Base-by-base conservation (phyloP, 2,329 filamentous ascomycete species). In the Ophiostoma triangulosporum region DNA sequence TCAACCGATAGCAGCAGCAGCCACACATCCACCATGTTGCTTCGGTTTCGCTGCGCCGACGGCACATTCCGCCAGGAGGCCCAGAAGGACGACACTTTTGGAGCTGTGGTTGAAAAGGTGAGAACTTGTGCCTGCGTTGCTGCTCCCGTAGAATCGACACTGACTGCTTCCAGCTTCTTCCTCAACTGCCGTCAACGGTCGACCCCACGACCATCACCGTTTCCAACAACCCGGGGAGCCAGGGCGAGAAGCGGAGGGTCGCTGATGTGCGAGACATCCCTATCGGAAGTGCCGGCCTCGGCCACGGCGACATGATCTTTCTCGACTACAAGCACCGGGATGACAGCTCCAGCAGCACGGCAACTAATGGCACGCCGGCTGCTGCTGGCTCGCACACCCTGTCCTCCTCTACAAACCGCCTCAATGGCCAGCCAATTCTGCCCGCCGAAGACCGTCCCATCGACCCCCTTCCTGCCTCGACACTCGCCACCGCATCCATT, bases 241-340 rank as follows among this genome's bases (percentile, higher is more conserved):
- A 51, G 15, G 76, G 73, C 45, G 78, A 84, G 60, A 73, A 72
- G 15, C 82, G 81, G 64, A 67, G 67, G 12, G 66, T 85, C n/a
- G 68, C 63, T 11, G 80, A 84, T 26, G 78, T 85, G 52, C 67
- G 72, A 40, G 70, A 68, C 59, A 74, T 76, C 64, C 71, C 74
- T 62, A 65, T 85, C 54, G 71, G 71, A 40, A 74, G 80, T 62
- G 77, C 83, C 54, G 80, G 80, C 3, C 66, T 85, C 33, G 77
- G 86, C 58, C 88, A 98, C 65, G 93, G 93, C 58, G 89, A 95
- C 64, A 81, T 95, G 64, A 80, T 98, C 59, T 98, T 89, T 68
- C 73, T 97, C 60, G 82, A 79, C 59, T 98, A 94, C 69, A 71
- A 83, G 60, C 78, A 86, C 62, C 71, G 76, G 52, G 66, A 71